Percentiles rank a stretch among this genome's conserved stretches.
These are phyloP conservation scores for Leishmania guyanensis DNA, from an alignment of 208 protist species.

Conservation along the genomic window DNA sequence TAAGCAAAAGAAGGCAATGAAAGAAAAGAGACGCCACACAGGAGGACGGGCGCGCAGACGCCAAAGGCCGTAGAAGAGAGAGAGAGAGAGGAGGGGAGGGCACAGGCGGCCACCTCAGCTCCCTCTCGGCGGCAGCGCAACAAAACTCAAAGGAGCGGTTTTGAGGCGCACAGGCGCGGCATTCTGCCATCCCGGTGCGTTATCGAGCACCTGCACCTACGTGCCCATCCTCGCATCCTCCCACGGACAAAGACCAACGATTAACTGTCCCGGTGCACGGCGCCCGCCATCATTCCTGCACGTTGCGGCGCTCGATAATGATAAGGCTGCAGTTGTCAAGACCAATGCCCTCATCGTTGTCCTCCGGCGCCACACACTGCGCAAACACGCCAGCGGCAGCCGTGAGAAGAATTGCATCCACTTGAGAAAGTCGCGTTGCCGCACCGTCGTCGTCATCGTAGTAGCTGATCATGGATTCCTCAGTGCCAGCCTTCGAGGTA, in stretches of 20 bases:
- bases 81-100: too few species aligned
- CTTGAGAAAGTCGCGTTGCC: constrained; percentile 6
- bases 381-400: constrained; percentile 71
- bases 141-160: background rate
- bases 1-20: background rate
- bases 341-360: constrained; percentile 80
- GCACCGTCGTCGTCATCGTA: constrained; percentile 10
- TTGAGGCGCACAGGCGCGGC: background rate
- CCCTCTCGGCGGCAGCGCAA: background rate
- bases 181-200: background rate
- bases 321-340: constrained; percentile 83
- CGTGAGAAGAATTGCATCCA: constrained; percentile 62
- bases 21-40: too few species aligned
- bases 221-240: background rate
- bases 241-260: background rate
- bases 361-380: constrained; percentile 69
- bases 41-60: background rate
- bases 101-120: too few species aligned
- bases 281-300: constrained; percentile 17
- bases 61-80: background rate
- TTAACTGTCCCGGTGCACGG: too few species aligned
- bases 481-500: background rate
- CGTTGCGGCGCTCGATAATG: constrained; percentile 56
- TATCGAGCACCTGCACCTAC: background rate
- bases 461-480: constrained; percentile 18